Percentiles rank a stretch among this genome's conserved stretches.
These are phyloP conservation scores for Kitagawia praeruptora DNA, from an alignment of 129 eudicot genomes.

Conservation along the genomic window DNA sequence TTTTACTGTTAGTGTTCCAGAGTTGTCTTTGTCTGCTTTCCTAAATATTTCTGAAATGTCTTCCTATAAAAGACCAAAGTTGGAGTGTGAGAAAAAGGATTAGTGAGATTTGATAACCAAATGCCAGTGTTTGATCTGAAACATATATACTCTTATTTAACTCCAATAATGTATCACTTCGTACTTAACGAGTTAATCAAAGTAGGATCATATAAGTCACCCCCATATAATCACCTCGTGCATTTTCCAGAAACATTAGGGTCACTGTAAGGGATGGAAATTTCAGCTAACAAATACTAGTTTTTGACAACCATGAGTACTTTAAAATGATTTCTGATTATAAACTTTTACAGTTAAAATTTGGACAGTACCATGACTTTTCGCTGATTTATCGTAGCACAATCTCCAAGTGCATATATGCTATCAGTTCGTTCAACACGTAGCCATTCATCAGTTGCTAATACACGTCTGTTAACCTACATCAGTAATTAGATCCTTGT, in stretches of 20 bases:
- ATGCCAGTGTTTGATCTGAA: not conserved
- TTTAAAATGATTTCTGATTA: not conserved
- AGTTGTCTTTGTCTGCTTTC: conserved; percentile 75
- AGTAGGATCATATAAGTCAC: not conserved
- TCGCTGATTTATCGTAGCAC: conserved; percentile 89
- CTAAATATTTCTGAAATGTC: conserved; percentile 67
- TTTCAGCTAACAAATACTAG: not conserved
- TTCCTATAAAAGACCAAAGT: conserved; percentile 30
- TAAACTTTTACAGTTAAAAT: not conserved
- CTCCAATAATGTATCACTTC: not conserved
- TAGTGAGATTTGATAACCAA: not conserved
- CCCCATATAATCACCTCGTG: not conserved
- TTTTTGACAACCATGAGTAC: not conserved
- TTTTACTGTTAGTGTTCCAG: conserved; percentile 72
- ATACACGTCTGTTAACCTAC: conserved; percentile 70
- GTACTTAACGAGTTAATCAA: not conserved
- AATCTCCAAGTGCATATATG: conserved; percentile 83
- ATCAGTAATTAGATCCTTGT: conserved; percentile 6
- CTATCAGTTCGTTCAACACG: conserved; percentile 63
- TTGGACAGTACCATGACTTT: conserved; percentile 58
- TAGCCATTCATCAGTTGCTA: conserved; percentile 94
- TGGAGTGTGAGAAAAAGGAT: not conserved
- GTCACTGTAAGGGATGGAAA: not conserved
- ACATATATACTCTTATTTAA: not conserved
- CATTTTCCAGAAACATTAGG: not conserved